Evolutionary conservation across 805 yeast species (phyloP), one percentile per base, ranked within the genome.

Genomic region (Candida bentonensis): DNA sequence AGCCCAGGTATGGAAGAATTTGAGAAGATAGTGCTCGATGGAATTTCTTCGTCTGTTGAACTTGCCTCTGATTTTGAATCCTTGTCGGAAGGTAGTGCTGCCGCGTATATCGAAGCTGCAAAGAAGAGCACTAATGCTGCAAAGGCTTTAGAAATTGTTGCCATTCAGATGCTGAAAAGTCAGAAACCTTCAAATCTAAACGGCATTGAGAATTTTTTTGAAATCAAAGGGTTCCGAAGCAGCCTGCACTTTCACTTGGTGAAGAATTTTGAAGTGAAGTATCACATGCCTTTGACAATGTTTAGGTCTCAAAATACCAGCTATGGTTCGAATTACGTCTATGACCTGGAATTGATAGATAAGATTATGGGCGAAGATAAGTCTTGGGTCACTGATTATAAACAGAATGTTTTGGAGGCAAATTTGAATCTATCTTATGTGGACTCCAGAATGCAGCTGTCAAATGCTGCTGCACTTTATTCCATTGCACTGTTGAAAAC

Each of bases 331-430:
- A 65, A 68, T 11, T 63, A 73, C 15, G 67, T 72, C 4, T 80
- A 77, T 52, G 72, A 78, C 47, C 61, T 80, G 27, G 60, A 66
- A 15, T 57, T 79, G 41, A 70, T 82, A 72, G 83, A 80, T 50
- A 65, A 67, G 9, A 56, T 77, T 15, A 73, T 80, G 51, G 61
- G 58, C 4, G 52, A 54, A 15, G 63, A 68, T 26, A 60, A 61
- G 2, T 55, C 54, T 15, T 74, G 79, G 79, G 69, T 78, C 56
- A 41, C 45, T 0, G 64, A 65, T 2, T 54, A 72, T 21, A 66
- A 74, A 48, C 63, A 66, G 3, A 68, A 68, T 25, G 66, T 81
- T 4, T 56, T 70, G 2, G 61, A 67, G 0, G 70, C 77, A 1
- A 73, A 83, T 44, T 60, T 75, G 36, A 74, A 75, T 51, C 53